These are phyloP conservation scores for Pichiaceae sp. DNA, from an alignment of 1,139 yeast species.

Conservation along the genomic window DNA sequence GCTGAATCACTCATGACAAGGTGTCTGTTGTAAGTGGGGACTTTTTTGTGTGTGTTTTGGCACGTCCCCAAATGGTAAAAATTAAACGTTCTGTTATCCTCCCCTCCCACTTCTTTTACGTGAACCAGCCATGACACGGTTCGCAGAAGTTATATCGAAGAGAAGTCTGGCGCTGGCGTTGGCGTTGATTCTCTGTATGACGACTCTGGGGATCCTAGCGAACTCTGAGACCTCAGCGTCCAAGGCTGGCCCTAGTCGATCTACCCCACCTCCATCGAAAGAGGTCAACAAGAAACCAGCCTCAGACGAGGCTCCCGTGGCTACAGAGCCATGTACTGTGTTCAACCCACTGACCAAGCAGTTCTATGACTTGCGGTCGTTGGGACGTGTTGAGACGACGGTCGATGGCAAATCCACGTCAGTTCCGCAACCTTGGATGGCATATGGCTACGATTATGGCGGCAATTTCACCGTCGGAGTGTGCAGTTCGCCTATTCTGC, in stretches of 20 bases:
- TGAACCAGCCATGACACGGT: not conserved
- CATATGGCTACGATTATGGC: slow-evolving; percentile 65
- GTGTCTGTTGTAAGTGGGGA: no score
- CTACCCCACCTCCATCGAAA: not conserved
- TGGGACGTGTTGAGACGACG: slow-evolving; percentile 36
- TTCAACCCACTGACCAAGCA: slow-evolving; percentile 43
- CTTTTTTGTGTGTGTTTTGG: no score
- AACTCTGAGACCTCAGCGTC: not conserved
- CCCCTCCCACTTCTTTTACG: no score
- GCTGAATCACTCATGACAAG: no score
- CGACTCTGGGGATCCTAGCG: not conserved
- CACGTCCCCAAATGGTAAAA: no score
- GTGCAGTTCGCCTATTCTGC: slow-evolving; percentile 54
- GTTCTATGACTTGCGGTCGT: slow-evolving; percentile 46
- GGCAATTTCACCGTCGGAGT: slow-evolving; percentile 73
- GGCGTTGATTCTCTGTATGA: not conserved
- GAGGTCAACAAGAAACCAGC: not conserved
- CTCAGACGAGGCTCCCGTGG: slow-evolving; percentile 4
- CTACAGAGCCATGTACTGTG: slow-evolving; percentile 44
- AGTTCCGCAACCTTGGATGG: slow-evolving; percentile 48
- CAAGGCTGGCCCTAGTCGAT: not conserved
- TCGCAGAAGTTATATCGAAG: not conserved
- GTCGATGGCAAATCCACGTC: slow-evolving; percentile 17
- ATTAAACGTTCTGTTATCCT: no score
- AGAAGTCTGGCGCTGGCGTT: not conserved